Evolutionary conservation across 2,329 filamentous ascomycete species (phyloP).

Genomic region (Clathrospora elynae): DNA sequence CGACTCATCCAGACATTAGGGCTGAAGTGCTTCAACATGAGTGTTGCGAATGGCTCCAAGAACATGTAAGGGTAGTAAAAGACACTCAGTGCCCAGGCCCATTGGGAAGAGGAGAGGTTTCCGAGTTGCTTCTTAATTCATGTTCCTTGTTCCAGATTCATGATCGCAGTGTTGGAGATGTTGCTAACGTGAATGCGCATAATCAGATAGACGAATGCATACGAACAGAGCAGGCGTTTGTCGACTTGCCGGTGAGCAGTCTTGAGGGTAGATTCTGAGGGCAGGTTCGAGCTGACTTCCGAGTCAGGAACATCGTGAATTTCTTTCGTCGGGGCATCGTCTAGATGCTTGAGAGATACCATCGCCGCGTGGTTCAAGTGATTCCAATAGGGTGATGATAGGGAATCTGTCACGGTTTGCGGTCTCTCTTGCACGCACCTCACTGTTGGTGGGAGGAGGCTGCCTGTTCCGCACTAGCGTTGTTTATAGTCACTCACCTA

Average conservation of each 20-base stretch:
- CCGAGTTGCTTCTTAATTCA: constrained; percentile 44
- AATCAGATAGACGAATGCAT: constrained; percentile 40
- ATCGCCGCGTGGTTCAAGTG: too few relatives aligned
- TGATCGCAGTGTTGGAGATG: constrained; percentile 45
- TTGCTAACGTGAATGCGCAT: constrained; percentile 42
- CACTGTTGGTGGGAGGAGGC: too few relatives aligned
- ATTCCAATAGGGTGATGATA: too few relatives aligned
- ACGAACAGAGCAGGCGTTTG: constrained; percentile 38
- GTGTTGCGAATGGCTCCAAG: constrained; percentile 34
- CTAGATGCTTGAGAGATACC: constrained; percentile 5
- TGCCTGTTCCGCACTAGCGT: too few relatives aligned
- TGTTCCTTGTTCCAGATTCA: constrained; percentile 42
- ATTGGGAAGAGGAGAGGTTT: constrained; percentile 36
- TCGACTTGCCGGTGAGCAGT: constrained; percentile 41
- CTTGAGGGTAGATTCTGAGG: constrained; percentile 17
- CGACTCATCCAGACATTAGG: constrained; percentile 30
- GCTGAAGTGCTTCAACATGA: constrained; percentile 27
- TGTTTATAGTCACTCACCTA: too few relatives aligned
- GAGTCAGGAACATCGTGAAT: constrained; percentile 10
- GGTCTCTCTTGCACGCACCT: too few relatives aligned
- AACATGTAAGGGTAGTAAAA: constrained; percentile 47
- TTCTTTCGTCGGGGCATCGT: constrained; percentile 14
- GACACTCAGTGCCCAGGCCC: constrained; percentile 42
- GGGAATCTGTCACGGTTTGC: too few relatives aligned
- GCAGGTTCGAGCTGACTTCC: constrained; percentile 10